phyloP scores from a whole-genome alignment of 2,329 filamentous ascomycete genomes.

The Cercospora citrullina region DNA sequence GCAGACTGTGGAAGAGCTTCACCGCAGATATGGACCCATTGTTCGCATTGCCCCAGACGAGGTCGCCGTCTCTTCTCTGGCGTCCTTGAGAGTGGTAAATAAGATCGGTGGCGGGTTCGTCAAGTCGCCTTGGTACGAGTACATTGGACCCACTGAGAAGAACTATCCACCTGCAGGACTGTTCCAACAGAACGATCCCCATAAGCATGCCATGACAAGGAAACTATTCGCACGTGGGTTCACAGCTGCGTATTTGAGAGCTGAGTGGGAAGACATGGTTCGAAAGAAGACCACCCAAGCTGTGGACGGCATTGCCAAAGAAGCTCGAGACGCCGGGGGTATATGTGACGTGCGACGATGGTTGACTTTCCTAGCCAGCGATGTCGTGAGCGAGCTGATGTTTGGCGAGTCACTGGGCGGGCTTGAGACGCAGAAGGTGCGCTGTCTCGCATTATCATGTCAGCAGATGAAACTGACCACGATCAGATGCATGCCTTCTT shows the following conservation, averaged over 20 bases:
- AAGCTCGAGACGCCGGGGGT: constrained; percentile 24
- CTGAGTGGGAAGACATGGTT: constrained; percentile 41
- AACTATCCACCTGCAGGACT: constrained; percentile 4
- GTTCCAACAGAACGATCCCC: constrained; percentile 3
- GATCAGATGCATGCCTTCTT: constrained; percentile 19
- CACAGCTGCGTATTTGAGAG: constrained; percentile 38
- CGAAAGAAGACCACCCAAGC: constrained; percentile 36
- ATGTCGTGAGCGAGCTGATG: constrained; percentile 41
- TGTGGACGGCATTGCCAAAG: constrained; percentile 36
- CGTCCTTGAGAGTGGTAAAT: constrained; percentile 35
- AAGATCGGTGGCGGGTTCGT: constrained; percentile 29
- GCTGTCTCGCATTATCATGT: too few relatives aligned
- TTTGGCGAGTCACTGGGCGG: constrained; percentile 46
- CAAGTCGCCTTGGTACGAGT: constrained; percentile 35
- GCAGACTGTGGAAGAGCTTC: constrained; percentile 41
- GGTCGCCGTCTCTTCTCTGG: constrained; percentile 23
- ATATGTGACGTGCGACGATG: constrained; percentile 43
- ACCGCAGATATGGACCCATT: constrained; percentile 35
- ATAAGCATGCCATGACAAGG: constrained; percentile 38
- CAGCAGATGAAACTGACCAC: neutral
- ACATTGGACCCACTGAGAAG: constrained; percentile 11
- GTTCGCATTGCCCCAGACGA: constrained; percentile 36
- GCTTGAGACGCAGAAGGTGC: constrained; percentile 39
- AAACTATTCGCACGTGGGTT: constrained; percentile 42
- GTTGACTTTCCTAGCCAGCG: constrained; percentile 44